Percentiles rank a stretch among this genome's conserved stretches.
These are phyloP conservation scores for Pueraria montana DNA, from an alignment of 306 rosid species.

Conservation along the genomic window DNA sequence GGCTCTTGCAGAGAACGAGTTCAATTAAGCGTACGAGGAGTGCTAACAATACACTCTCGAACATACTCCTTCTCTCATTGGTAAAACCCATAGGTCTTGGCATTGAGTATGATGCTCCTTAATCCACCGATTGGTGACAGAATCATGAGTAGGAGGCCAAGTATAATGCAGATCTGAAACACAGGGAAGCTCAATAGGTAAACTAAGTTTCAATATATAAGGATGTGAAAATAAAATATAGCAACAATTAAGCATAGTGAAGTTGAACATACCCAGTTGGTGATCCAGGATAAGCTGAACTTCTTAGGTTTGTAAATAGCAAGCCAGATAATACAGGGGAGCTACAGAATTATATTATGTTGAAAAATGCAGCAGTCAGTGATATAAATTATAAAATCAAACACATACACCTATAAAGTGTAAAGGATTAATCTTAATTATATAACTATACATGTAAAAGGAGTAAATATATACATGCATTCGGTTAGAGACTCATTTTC, in stretches of 20 bases:
- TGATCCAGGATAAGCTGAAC: constrained; percentile 68
- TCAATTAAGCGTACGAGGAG: not conserved
- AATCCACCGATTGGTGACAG: constrained; percentile 78
- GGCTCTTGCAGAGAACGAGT: not conserved
- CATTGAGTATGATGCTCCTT: constrained; percentile 62
- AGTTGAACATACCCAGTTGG: constrained; percentile 75
- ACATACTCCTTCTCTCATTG: not conserved
- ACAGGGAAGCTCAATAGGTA: not conserved
- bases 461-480: too few relatives aligned
- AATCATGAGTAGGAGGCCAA: constrained; percentile 71
- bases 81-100: constrained; percentile 68
- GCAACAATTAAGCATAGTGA: not conserved
- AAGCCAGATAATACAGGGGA: constrained; percentile 84
- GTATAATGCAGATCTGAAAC: constrained; percentile 70
- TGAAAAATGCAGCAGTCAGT: not conserved
- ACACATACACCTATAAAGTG: not conserved
- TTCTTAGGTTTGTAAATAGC: constrained; percentile 65
- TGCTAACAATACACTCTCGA: not conserved
- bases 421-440: not conserved
- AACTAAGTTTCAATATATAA: constrained; percentile 4
- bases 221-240: not conserved
- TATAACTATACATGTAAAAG: too few relatives aligned
- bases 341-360: constrained; percentile 54
- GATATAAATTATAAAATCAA: not conserved
- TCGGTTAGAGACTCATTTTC: too few relatives aligned